A percentile compares a stretch with the other conserved stretches of the same genome.
phyloP scores from a whole-genome alignment of 2,329 filamentous ascomycete genomes.

The Rhytidhysteron rufulum region DNA sequence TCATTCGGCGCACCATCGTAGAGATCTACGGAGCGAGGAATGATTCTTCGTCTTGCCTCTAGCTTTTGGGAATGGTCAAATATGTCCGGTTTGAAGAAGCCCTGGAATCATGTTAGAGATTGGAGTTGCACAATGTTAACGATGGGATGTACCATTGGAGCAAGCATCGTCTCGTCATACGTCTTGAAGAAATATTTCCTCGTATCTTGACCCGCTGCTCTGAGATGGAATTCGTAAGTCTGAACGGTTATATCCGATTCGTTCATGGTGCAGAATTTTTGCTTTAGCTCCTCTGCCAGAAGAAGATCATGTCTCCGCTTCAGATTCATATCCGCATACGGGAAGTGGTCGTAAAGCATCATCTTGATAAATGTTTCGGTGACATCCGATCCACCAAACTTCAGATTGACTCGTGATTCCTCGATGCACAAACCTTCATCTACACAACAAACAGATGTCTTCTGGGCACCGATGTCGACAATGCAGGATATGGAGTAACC shows the following conservation, averaged over 20 bases:
- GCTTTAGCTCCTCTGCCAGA: constrained; percentile 92
- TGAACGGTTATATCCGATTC: constrained; percentile 88
- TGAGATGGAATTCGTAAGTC: constrained; percentile 83
- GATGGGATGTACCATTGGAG: constrained; percentile 62
- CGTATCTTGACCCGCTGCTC: constrained; percentile 82
- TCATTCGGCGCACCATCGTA: constrained; percentile 94
- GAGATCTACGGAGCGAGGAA: constrained; percentile 85
- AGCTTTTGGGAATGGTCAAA: constrained; percentile 84
- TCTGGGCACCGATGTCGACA: constrained; percentile 93
- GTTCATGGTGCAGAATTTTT: constrained; percentile 85
- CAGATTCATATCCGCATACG: constrained; percentile 91
- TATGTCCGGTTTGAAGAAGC: constrained; percentile 83
- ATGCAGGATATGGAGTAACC: constrained; percentile 93
- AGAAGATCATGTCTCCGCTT: constrained; percentile 86
- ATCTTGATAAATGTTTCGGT: constrained; percentile 95
- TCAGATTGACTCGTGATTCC: constrained; percentile 91
- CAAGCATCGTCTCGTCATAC: constrained; percentile 93
- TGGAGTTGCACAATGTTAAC: not conserved
- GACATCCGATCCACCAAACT: constrained; percentile 88
- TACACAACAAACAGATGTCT: constrained; percentile 94
- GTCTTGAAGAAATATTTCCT: constrained; percentile 94
- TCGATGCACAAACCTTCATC: constrained; percentile 95
- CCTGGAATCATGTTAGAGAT: constrained; percentile 37
- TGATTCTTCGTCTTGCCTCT: constrained; percentile 70
- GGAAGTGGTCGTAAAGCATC: constrained; percentile 95